Base-by-base conservation (phyloP, 1,284 basidiomycete species). In the Tranzscheliella williamsii region DNA sequence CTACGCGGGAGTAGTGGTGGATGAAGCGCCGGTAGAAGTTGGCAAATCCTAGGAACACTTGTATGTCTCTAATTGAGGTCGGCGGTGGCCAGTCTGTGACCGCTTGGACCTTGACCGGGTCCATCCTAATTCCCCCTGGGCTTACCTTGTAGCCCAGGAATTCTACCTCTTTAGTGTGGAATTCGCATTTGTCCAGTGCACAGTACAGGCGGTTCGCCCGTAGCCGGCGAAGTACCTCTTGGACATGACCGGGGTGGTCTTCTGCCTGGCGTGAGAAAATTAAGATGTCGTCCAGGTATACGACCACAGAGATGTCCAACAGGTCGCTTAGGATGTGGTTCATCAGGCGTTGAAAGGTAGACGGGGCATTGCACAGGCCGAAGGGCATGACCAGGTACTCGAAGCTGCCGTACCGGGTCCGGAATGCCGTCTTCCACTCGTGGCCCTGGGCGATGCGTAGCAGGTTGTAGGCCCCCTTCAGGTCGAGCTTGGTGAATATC, bases 271-370 rank as follows among this genome's bases (percentile, higher is more conserved):
- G 9, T 8, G 32, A 34, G 32, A 34, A 34, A 20, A 18, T 34
- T 17, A 34, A 17, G 18, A 34, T 34, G 32, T 18, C 18, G 32
- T 34, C 32, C 18, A 34, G 17, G 18, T 34, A 34, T 9, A 34
- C 32, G 9, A 34, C 18, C 11, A 38, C 37, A 5, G 21, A 24
- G 37, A 26, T 8, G 16, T 38, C 37, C 5, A 38, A 20, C 12
- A 38, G 24, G 11, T 27, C 22, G 15, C 5, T 4, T 4, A 61
- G 27, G 6, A 61, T 16, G 9, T 56, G 5, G 26, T 42, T 55
- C 52, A 61, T 56, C 23, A 61, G 30, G 3, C 17, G 5, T 18
- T 61, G 57, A 30, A 61, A 61, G 2, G 45, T 44, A n/a, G 29
- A 17, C 4, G 57, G 57, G 15, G 57, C 40, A 22, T 61, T 61